Evolutionary conservation across 140 eudicot genomes (phyloP), one percentile per base, ranked within the genome.

Genomic region (Oenanthe javanica): DNA sequence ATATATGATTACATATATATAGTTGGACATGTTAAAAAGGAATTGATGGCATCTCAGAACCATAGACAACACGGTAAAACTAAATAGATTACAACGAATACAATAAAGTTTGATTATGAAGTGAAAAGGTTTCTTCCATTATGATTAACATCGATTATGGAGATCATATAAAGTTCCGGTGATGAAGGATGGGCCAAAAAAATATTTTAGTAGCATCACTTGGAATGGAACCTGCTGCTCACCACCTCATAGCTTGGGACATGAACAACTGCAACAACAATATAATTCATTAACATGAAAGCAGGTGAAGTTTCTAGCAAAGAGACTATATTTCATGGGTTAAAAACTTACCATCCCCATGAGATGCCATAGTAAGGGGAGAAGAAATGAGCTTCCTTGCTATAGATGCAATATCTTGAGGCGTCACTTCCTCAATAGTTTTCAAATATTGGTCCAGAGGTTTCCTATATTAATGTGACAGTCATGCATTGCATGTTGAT

Each of bases 331-430:
- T n/a, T 61, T n/a, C 36, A 61, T n/a, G 5, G 3, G 63, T 21
- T 63, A 31, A 52, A 64, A 75, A 51, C 19, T 83, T 93, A 93
- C 98, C 96, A 61, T 91, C 93, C 81, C 98, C 98, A 31, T 89
- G 88, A 80, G 97, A 91, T 73, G 97, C 98, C 98, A 93, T 89
- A 77, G 98, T 91, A 78, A 93, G 97, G 76, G 98, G 98, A 14
- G 97, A 90, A 1, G 90, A 84, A 76, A 94, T 77, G 77, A 94
- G 96, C 88, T 90, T 94, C 80, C 87, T 83, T 0, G 88, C 90
- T 23, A 88, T 79, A 51, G 92, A 86, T 80, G 94, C 57, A 72
- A 94, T 94, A 84, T 94, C 98, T 67, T 87, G 80, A 25, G 88
- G 75, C 1, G 96, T 51, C 38, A 94, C 88, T 84, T 84, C 89